Conservation (phyloP, 345 rosid genomes). For the Pseudoturritis turrita region DNA sequence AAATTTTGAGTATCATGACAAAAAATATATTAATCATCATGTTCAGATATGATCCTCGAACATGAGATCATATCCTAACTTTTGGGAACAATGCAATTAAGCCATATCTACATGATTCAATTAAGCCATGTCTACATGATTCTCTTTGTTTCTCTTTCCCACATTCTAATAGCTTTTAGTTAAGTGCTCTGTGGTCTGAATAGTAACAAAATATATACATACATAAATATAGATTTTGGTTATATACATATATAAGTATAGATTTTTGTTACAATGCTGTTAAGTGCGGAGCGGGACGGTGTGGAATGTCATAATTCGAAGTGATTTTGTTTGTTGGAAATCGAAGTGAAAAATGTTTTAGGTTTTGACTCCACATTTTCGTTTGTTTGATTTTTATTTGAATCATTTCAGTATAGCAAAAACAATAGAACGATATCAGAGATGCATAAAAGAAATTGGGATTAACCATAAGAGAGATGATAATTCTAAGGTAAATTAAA, state of each 20-base stretch:
- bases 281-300: no score
- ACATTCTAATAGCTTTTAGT: no score
- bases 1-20: not conserved
- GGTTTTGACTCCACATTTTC: not conserved
- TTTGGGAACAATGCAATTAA: slow-evolving; percentile 12
- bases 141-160: slow-evolving; percentile 1
- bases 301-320: no score
- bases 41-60: not conserved
- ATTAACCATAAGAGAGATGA: slow-evolving; percentile 28
- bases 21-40: not conserved
- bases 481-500: slow-evolving; percentile 39
- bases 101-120: not conserved
- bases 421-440: slow-evolving; percentile 77
- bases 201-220: no score
- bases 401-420: slow-evolving; percentile 41
- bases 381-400: not conserved
- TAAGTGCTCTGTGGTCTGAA: no score
- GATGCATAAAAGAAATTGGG: slow-evolving; percentile 45
- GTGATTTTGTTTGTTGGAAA: no score
- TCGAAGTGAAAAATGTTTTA: no score
- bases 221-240: no score
- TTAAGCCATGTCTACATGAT: not conserved
- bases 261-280: no score
- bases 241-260: no score
- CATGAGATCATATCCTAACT: not conserved